Conservation (phyloP, 2,329 filamentous ascomycete species). For the Celoporthe dispersa region DNA sequence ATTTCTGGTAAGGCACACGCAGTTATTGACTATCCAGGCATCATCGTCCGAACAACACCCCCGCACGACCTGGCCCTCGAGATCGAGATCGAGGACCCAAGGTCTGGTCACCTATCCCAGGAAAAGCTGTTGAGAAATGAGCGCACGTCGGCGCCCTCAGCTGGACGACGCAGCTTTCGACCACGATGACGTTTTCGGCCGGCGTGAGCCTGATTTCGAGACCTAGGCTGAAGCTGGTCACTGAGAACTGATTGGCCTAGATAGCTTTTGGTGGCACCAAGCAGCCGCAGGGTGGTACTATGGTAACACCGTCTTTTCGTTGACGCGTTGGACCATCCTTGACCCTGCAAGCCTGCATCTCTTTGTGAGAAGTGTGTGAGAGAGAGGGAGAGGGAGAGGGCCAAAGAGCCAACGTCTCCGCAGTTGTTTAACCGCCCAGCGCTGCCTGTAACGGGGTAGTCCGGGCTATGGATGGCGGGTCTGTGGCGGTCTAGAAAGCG, state of each 20-base stretch:
- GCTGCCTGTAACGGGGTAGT: not conserved
- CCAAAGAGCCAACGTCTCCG: not conserved
- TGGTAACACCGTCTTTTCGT: not conserved
- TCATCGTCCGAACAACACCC: not conserved
- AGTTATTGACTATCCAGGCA: not conserved
- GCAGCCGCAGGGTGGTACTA: not conserved
- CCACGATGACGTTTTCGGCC: conserved; percentile 5
- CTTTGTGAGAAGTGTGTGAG: not conserved
- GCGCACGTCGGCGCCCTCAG: not conserved
- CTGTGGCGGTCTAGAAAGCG: not conserved
- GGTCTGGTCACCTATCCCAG: not conserved
- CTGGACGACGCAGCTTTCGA: not conserved
- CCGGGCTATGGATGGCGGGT: not conserved
- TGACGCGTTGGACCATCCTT: not conserved
- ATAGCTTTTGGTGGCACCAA: conserved; percentile 4
- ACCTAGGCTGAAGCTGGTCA: conserved; percentile 1
- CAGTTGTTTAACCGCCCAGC: not conserved
- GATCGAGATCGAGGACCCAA: not conserved
- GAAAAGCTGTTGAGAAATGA: not conserved
- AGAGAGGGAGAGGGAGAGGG: not conserved
- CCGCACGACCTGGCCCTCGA: not conserved
- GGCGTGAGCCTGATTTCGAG: conserved; percentile 10
- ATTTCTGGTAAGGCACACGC: not conserved
- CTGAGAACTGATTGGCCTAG: conserved; percentile 6
- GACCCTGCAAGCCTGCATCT: not conserved